Evolutionary conservation across 495 filamentous ascomycete species (phyloP), one percentile per base, ranked within the genome.

Genomic region (Aspergillus incahuasiensis): DNA sequence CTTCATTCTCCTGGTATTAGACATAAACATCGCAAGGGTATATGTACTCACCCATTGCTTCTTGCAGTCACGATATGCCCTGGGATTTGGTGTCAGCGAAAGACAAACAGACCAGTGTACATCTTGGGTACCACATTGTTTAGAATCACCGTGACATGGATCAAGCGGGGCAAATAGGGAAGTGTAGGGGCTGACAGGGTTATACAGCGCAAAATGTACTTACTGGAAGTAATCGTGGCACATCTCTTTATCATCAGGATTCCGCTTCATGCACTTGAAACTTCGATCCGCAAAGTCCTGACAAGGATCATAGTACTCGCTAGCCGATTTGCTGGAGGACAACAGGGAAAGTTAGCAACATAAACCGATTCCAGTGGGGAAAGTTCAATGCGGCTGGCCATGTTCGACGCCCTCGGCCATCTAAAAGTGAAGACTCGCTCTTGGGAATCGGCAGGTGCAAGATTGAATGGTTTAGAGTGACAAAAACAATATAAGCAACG

Each of bases 161-260:
- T 21, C 4, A 38, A 22, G 9, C 13, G 12, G 18, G 8, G 22
- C 7, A 49, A 30, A 25, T 7, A 46, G 40, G 6, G 11, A 15
- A 6, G 44, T 24, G 34, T 48, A 44, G 9, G 25, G 25, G 28
- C 18, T n/a, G 21, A 42, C 52, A 28, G 56, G 44, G 16, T 48
- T 16, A 38, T 18, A 30, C 24, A 40, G 52, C 38, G 25, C 52
- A 32, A 35, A 51, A 48, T n/a, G 35, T n/a, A 64, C 71, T 38
- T 64, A 97, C 92, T 96, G 88, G 65, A 97, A 97, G 68, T 94
- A 97, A 68, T 97, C 94, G 47, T 73, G 72, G 64, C 92, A 97
- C 82, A 97, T 85, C n/a, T 86, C 79, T 50, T 84, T 81, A 68
- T 96, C 90, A 18, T 83, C 90, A 2, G 74, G 84, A 72, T 97